Conservation (phyloP, 106 monocot species). For the Platanthera zijinensis region DNA sequence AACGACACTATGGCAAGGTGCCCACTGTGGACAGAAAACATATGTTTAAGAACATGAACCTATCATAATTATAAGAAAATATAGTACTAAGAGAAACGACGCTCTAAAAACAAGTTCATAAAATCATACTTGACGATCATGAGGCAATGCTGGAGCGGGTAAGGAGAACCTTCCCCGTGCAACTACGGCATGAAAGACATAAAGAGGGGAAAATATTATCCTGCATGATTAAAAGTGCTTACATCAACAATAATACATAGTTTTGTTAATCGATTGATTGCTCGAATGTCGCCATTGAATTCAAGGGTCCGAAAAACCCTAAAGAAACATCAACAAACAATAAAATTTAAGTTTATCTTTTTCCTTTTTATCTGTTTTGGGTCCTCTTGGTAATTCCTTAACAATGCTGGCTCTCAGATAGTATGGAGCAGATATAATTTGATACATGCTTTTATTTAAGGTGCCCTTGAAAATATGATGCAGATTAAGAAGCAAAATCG, state of each 20-base stretch:
- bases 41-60: not conserved
- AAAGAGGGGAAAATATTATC: conserved; percentile 73
- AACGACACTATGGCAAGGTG: conserved; percentile 88
- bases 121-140: conserved; percentile 82
- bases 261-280: not conserved
- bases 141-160: conserved; percentile 91
- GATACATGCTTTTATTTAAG: no score
- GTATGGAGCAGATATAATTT: no score
- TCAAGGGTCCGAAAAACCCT: not conserved
- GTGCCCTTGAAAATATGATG: not conserved
- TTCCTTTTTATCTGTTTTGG: no score
- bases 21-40: conserved; percentile 48
- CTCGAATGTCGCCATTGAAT: not conserved
- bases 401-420: no score
- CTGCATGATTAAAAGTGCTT: conserved; percentile 24
- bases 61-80: not conserved
- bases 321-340: no score
- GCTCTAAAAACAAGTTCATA: not conserved
- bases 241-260: not conserved
- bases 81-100: not conserved
- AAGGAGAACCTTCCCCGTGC: conserved; percentile 89
- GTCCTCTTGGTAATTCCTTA: no score
- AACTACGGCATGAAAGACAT: conserved; percentile 78
- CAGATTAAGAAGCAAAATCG: not conserved
- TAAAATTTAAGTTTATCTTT: no score